Evolutionary conservation across 345 rosid species (phyloP), one percentile per base, ranked within the genome.

Genomic region (Acer negundo): DNA sequence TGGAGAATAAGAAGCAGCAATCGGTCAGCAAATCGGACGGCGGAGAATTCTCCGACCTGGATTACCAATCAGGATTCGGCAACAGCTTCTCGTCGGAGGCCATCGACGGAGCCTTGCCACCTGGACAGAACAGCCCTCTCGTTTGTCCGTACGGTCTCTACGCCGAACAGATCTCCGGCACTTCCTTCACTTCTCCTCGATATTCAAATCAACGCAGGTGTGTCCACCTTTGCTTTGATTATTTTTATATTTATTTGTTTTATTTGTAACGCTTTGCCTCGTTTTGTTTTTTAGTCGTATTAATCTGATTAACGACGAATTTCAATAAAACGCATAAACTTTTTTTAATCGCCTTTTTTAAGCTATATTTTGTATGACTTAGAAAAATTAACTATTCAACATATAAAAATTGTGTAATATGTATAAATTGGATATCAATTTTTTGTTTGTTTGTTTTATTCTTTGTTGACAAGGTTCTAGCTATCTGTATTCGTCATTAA

Each of bases 81-180:
- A 95, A 86, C 87, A 81, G 77, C 78, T 90, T 91, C 79, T 88
- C 90, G 11, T 95, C 99, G 19, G 97, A 95, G 76, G 92, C 98
- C 3, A 85, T 95, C 79, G 55, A 82, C 74, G 95, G 99, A 40
- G 92, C 98, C 62, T 79, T 95, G 47, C 99, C 99, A 1, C 86
- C 51, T 10, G 90, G 87, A 38, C 99, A 95, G 86, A 93, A 93
- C 84, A 95, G 89, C 70, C 98, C 98, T 53, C 98, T 95, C 35
- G 7, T 87, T 17, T 95, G 98, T 78, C 98, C 98, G 9, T 81
- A 66, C 77, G 95, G 98, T 56, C 98, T 95, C n/a, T 95, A 93
- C 80, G 97, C 99, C 65, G 98, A 95, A 84, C 99, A 95, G 89
- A 86, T 95, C 78, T 95, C 99, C 56, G 99, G 99, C 65, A 85